Conservation (phyloP, 805 yeast genomes). For the Hanseniaspora lachancei region DNA sequence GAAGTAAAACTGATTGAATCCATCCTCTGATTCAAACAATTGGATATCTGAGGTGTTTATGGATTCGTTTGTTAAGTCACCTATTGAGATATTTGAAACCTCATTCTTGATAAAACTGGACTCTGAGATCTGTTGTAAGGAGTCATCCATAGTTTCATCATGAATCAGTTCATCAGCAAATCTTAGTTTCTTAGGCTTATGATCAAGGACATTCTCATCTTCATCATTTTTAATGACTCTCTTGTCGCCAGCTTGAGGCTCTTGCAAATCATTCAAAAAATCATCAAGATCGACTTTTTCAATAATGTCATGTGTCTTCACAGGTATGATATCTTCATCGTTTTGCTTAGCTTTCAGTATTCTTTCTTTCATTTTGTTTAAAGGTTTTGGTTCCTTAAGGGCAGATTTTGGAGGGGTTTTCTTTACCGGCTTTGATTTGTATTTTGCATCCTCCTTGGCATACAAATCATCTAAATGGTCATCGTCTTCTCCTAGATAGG, state of each 20-base stretch:
- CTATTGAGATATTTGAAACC: not conserved
- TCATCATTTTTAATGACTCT: slow-evolving; percentile 9
- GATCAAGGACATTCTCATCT: not conserved
- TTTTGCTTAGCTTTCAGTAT: slow-evolving; percentile 1
- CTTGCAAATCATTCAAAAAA: not conserved
- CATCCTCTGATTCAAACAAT: slow-evolving; percentile 10
- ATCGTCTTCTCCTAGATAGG: not conserved
- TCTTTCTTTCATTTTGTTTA: not conserved
- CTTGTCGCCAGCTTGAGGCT: not conserved
- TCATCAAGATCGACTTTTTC: slow-evolving; percentile 17
- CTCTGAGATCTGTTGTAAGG: not conserved
- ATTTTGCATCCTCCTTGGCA: slow-evolving; percentile 16
- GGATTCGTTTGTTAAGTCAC: not conserved
- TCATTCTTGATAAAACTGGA: slow-evolving; percentile 15
- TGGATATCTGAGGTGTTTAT: not conserved
- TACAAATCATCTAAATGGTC: slow-evolving; percentile 22
- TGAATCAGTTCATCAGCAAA: slow-evolving; percentile 10
- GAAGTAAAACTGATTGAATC: slow-evolving; percentile 66
- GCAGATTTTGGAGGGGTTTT: not conserved
- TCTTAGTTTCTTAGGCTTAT: slow-evolving; percentile 13
- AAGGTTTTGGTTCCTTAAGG: not conserved
- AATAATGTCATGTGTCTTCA: slow-evolving; percentile 30
- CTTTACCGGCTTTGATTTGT: not conserved
- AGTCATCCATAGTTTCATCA: not conserved
- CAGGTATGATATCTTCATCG: slow-evolving; percentile 20